phyloP scores from a whole-genome alignment of 192 early-diverging fungal species.

The Backusella australiensis region DNA sequence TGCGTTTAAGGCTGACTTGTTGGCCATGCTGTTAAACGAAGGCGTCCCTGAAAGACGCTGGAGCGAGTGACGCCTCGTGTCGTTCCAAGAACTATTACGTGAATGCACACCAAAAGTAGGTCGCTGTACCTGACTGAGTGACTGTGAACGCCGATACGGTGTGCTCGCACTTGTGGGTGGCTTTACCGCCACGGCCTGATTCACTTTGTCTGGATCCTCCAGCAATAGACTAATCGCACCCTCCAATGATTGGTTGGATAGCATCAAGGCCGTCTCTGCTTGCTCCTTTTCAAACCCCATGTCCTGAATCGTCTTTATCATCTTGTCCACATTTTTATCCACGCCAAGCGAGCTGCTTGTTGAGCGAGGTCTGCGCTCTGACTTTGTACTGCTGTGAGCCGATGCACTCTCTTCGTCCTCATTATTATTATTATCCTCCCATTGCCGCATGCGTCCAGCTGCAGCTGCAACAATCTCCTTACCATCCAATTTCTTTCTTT shows the following conservation, averaged over 20 bases:
- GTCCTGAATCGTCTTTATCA: slow-evolving; percentile 51
- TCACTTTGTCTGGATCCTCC: slow-evolving; percentile 53
- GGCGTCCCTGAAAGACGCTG: slow-evolving; percentile 1
- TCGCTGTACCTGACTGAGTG: slow-evolving; percentile 3
- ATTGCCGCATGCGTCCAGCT: slow-evolving; percentile 14
- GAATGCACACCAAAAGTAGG: slow-evolving; percentile 11
- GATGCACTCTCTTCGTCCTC: neutral
- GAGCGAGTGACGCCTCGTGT: slow-evolving; percentile 1
- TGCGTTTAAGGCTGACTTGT: neutral
- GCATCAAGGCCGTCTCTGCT: slow-evolving; percentile 56
- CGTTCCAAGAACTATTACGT: slow-evolving; percentile 14
- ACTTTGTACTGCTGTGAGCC: neutral
- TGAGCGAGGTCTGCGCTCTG: neutral
- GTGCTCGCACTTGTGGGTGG: neutral
- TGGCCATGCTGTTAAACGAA: neutral
- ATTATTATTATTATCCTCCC: neutral
- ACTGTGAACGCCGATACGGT: slow-evolving; percentile 15
- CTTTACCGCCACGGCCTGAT: neutral
- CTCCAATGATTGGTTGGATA: slow-evolving; percentile 56
- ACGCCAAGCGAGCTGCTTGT: neutral
- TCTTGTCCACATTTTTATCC: slow-evolving; percentile 9
- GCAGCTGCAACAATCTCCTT: slow-evolving; percentile 53
- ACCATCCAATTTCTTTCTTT: slow-evolving; percentile 40
- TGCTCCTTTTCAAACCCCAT: slow-evolving; percentile 68
- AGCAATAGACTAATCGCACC: slow-evolving; percentile 56